Conservation (phyloP, 2,329 filamentous ascomycete species). For the Elsinoe arachidis region DNA sequence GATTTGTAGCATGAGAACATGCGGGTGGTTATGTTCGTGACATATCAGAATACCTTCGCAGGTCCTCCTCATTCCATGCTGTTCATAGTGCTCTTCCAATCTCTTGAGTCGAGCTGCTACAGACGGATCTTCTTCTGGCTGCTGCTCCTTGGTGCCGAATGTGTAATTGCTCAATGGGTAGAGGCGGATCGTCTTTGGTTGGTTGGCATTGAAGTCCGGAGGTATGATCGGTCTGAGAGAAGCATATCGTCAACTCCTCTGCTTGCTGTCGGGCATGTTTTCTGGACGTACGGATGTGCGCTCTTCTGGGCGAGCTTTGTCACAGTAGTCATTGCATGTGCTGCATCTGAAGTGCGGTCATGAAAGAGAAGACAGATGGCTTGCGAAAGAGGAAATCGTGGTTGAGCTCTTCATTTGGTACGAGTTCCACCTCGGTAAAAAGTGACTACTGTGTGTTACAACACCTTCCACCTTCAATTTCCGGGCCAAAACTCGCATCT, state of each 20-base stretch:
- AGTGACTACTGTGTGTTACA: too few species aligned
- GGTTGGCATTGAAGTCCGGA: constrained; percentile 69
- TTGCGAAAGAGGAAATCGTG: too few species aligned
- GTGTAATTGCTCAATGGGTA: constrained; percentile 98
- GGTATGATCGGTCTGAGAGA: constrained; percentile 60
- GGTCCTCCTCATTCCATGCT: constrained; percentile 92
- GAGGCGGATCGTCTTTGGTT: constrained; percentile 80
- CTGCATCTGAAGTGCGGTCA: too few species aligned
- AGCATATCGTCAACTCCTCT: constrained; percentile 6
- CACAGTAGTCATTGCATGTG: constrained; percentile 66
- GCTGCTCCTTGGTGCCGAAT: constrained; percentile 95
- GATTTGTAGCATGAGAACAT: constrained; percentile 98
- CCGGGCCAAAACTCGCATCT: not conserved
- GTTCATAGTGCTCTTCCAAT: constrained; percentile 87
- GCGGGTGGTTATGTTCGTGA: constrained; percentile 97
- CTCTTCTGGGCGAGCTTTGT: constrained; percentile 68
- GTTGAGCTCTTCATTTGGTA: too few species aligned
- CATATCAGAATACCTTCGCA: constrained; percentile 96
- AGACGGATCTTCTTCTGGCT: constrained; percentile 94
- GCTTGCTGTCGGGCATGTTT: constrained; percentile 10
- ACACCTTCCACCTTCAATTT: too few species aligned
- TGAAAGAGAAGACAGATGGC: too few species aligned
- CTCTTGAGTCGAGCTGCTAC: constrained; percentile 87
- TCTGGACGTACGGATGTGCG: constrained; percentile 51
- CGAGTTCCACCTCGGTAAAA: too few species aligned